A percentile compares a stretch with the other conserved stretches of the same genome.
These are phyloP conservation scores for Viridothelium virens DNA, from an alignment of 495 filamentous ascomycete species.

Conservation along the genomic window DNA sequence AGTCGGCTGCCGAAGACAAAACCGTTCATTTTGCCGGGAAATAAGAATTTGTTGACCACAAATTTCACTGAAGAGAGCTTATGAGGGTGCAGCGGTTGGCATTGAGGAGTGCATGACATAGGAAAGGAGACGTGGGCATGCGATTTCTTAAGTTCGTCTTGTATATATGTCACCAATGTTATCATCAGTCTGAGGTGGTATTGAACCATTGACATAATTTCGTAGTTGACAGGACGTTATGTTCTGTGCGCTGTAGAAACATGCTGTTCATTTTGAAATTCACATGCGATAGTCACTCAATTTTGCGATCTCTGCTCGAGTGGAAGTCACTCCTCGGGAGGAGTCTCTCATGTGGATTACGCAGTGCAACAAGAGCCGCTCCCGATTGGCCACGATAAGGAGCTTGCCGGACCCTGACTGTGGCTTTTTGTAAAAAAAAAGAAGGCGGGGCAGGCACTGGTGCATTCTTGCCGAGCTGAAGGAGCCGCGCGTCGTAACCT, in stretches of 20 bases:
- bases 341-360: not conserved
- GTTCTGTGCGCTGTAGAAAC: too few relatives aligned
- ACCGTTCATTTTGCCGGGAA: slow-evolving; percentile 27
- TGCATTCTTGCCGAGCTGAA: not conserved
- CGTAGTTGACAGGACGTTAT: too few relatives aligned
- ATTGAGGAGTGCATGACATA: not conserved
- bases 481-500: not conserved
- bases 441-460: not conserved
- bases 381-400: not conserved
- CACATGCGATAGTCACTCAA: too few relatives aligned
- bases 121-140: not conserved
- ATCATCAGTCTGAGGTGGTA: not conserved
- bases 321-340: not conserved
- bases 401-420: not conserved
- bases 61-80: slow-evolving; percentile 19
- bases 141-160: not conserved
- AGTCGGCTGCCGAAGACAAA: slow-evolving; percentile 26
- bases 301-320: not conserved
- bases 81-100: not conserved
- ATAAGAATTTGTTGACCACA: slow-evolving; percentile 24
- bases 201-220: too few relatives aligned
- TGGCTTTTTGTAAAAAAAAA: not conserved
- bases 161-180: not conserved
- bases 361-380: not conserved
- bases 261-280: too few relatives aligned